A percentile compares a stretch with the other conserved stretches of the same genome.
Evolutionary conservation across 495 filamentous ascomycete species (phyloP).

Genomic region (Antarctomyces pellizariae): DNA sequence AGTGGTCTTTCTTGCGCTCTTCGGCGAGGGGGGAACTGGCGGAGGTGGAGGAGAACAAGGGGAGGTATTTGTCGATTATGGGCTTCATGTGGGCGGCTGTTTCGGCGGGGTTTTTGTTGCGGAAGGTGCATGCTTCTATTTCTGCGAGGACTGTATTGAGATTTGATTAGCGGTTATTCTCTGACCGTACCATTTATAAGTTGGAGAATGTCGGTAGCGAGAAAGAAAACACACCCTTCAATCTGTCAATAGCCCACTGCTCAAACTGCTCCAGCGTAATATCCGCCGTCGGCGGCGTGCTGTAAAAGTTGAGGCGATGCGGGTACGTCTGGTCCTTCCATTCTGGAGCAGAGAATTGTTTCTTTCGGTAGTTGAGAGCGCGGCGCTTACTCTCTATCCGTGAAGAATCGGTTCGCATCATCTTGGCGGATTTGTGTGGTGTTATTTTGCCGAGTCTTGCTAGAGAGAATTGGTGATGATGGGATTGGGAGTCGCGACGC

Average conservation of each 20-base stretch:
- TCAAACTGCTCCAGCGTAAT: slow-evolving; percentile 96
- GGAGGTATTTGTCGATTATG: slow-evolving; percentile 66
- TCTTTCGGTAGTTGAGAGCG: slow-evolving; percentile 55
- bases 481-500: too few relatives aligned
- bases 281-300: slow-evolving; percentile 67
- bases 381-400: slow-evolving; percentile 69
- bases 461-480: too few relatives aligned
- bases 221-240: slow-evolving; percentile 35
- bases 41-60: slow-evolving; percentile 34
- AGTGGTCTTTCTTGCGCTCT: slow-evolving; percentile 90
- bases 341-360: slow-evolving; percentile 52
- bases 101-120: slow-evolving; percentile 62
- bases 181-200: not conserved
- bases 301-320: slow-evolving; percentile 82
- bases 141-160: slow-evolving; percentile 56
- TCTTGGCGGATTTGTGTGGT: slow-evolving; percentile 16
- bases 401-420: slow-evolving; percentile 48
- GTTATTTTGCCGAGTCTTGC: too few relatives aligned
- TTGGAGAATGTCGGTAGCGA: not conserved
- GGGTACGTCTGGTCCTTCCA: slow-evolving; percentile 58
- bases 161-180: slow-evolving; percentile 6
- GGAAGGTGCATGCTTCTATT: slow-evolving; percentile 86
- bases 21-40: slow-evolving; percentile 20
- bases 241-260: slow-evolving; percentile 92
- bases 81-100: slow-evolving; percentile 57